Base-by-base conservation (phyloP, 2,329 filamentous ascomycete genomes). In the Lachnellula willkommii region DNA sequence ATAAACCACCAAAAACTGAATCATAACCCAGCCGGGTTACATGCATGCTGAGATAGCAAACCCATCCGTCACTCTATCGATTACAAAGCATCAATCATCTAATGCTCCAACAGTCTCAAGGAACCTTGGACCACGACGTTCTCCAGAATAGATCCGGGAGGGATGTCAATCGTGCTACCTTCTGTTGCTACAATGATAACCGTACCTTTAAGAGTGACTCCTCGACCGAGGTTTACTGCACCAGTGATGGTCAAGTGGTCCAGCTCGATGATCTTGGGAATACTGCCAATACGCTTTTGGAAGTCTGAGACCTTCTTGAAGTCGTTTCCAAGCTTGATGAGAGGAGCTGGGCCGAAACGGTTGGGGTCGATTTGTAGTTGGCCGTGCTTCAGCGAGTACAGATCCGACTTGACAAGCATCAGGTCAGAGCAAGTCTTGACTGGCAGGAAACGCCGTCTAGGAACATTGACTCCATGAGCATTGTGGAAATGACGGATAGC, bases 271-370 rank as follows among this genome's bases (percentile, higher is more conserved):
- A 95, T 92, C 82, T 90, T 92, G 70, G 90, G 90, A 68, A 95
- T 95, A 62, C 87, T 90, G 11, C 88, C 81, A 66, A 95, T 92
- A 71, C 87, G 87, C 75, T 90, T 87, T 78, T 91, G 87, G 82
- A 95, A 95, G 79, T 91, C 94, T 1, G 93, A 97, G 40, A 99
- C 94, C 86, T 99, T 99, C 88, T 99, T 99, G 85, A 99, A 99
- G 82, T 99, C 94, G 70, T 85, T 86, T 68, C 94, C 94, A 53
- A 99, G 88, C 88, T 99, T 99, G 83, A 99, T 99, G 66, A 99
- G 83, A 55, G 94, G 94, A 49, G 94, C 93, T 66, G 94, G 92
- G 64, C 94, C 94, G 75, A 99, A 97, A 66, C 94, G 90, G 79
- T 87, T 92, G 65, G 91, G 86, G 82, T 95, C 95, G 78, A 99